phyloP scores from a whole-genome alignment of 257 asterid genomes.

The Solanum gracilifrons region DNA sequence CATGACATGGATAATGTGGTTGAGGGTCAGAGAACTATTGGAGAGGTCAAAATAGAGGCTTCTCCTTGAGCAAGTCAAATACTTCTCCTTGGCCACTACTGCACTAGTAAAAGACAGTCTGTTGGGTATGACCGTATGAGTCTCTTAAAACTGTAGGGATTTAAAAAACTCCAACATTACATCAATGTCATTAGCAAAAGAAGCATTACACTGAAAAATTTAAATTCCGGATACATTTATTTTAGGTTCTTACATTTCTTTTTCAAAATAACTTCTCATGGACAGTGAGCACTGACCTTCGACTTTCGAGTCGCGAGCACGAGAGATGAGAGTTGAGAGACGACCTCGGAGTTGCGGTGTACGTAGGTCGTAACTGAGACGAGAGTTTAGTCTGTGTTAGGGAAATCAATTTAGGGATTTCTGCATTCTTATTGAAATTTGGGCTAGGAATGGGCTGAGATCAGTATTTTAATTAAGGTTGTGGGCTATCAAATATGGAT shows the following conservation, averaged over 20 bases:
- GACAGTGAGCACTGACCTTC: too few species aligned
- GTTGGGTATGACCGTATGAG: background rate
- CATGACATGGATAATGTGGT: constrained; percentile 67
- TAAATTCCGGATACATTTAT: background rate
- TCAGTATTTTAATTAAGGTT: too few species aligned
- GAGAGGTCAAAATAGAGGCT: constrained; percentile 85
- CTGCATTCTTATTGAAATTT: too few species aligned
- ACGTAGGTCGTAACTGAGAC: too few species aligned
- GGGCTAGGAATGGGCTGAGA: too few species aligned
- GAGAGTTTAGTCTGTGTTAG: too few species aligned
- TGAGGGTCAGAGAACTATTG: constrained; percentile 73
- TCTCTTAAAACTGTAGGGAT: background rate
- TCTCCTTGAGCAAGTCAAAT: constrained; percentile 85
- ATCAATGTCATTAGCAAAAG: background rate
- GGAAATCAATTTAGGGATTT: too few species aligned
- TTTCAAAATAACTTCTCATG: background rate
- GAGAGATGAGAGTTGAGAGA: too few species aligned
- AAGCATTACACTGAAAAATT: background rate
- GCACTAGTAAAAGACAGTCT: background rate
- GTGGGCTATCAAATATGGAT: too few species aligned
- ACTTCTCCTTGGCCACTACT: constrained; percentile 2
- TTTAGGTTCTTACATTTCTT: background rate
- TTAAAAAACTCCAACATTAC: background rate
- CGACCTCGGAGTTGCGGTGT: too few species aligned
- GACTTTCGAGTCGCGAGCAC: too few species aligned